Evolutionary conservation across 2,329 filamentous ascomycete genomes (phyloP).

Genomic region (Dothideomycetes sp.): DNA sequence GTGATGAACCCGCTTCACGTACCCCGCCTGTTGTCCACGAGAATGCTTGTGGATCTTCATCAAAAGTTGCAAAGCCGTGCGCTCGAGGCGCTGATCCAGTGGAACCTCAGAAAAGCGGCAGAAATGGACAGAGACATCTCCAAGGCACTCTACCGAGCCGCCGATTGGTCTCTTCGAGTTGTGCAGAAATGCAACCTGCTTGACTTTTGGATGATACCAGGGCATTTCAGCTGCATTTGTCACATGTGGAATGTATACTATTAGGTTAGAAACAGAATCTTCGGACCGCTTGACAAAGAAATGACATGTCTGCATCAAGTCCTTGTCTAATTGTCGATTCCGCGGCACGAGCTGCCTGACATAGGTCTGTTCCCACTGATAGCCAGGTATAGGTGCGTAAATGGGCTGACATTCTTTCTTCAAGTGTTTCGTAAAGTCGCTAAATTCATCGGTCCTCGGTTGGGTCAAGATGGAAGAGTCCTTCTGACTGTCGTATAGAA

Average conservation of each 20-base stretch:
- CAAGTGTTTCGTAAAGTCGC: conserved; percentile 37
- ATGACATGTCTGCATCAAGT: conserved; percentile 73
- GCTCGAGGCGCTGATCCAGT: conserved; percentile 32
- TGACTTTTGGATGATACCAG: conserved; percentile 77
- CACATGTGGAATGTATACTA: conserved; percentile 71
- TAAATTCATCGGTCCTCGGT: conserved; percentile 20
- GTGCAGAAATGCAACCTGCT: conserved; percentile 65
- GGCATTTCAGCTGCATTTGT: conserved; percentile 53
- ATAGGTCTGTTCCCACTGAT: conserved; percentile 48
- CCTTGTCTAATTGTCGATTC: conserved; percentile 63
- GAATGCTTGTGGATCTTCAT: conserved; percentile 63
- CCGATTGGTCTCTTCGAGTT: conserved; percentile 17
- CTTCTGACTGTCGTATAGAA: conserved; percentile 46
- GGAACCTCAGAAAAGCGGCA: conserved; percentile 28
- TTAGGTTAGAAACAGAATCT: conserved; percentile 38
- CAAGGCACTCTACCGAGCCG: conserved; percentile 20
- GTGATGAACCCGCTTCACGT: conserved; percentile 74
- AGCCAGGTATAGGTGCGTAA: conserved; percentile 16
- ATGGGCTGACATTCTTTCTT: conserved; percentile 26
- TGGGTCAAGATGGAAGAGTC: conserved; percentile 12
- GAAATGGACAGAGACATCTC: conserved; percentile 41
- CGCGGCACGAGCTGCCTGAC: conserved; percentile 71
- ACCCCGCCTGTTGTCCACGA: conserved; percentile 51
- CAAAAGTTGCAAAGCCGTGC: conserved; percentile 60
- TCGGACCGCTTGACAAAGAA: conserved; percentile 36